phyloP scores from a whole-genome alignment of 805 yeast species.

The Ogataea zsoltii region DNA sequence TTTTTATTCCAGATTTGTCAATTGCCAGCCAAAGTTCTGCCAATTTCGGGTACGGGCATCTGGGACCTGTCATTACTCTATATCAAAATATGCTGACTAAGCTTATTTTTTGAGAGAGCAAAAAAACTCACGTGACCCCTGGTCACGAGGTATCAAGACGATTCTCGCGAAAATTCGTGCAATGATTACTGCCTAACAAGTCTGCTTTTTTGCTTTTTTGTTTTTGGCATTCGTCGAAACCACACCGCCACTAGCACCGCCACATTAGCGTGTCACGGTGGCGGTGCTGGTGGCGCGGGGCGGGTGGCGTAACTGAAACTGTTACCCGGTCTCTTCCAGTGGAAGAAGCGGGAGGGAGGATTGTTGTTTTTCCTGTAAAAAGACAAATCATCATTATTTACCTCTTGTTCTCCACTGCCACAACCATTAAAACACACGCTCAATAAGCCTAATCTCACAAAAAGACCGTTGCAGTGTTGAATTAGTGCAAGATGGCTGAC shows the following conservation, averaged over 20 bases:
- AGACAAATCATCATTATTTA: slow-evolving; percentile 18
- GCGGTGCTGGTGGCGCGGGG: not conserved
- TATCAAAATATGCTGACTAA: no score
- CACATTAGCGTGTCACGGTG: not conserved
- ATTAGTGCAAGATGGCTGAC: slow-evolving; percentile 42
- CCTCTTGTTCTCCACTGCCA: not conserved
- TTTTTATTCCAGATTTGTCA: no score
- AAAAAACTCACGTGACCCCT: no score
- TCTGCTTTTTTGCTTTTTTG: not conserved
- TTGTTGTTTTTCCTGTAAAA: slow-evolving; percentile 15
- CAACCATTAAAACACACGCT: not conserved
- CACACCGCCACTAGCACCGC: not conserved
- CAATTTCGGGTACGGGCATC: no score
- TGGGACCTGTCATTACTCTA: no score
- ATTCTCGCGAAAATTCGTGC: no score
- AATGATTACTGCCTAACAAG: no score
- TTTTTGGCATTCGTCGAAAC: not conserved
- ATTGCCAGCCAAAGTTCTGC: no score
- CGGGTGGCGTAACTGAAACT: no score
- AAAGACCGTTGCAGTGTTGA: not conserved
- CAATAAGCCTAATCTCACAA: not conserved
- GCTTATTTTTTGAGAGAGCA: no score
- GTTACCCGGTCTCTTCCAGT: slow-evolving; percentile 2
- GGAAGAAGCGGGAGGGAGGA: slow-evolving; percentile 2
- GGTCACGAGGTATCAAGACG: no score